phyloP scores from a whole-genome alignment of 306 rosid species.

The Biancaea sappan region DNA sequence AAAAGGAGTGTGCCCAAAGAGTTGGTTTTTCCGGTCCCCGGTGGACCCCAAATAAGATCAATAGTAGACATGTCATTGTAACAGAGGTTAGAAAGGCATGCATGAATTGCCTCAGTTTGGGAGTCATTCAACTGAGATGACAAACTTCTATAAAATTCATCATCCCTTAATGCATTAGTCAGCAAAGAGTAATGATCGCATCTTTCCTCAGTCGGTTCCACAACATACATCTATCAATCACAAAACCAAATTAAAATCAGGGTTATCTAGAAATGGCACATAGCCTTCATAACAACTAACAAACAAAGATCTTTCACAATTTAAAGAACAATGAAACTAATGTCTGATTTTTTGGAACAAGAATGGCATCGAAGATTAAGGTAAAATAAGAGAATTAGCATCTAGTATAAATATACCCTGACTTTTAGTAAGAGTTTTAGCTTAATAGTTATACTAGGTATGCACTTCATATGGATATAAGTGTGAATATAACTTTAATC shows the following conservation, averaged over 20 bases:
- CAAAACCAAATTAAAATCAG: background rate
- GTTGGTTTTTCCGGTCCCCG: constrained; percentile 81
- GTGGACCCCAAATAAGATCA: constrained; percentile 82
- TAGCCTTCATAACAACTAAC: background rate
- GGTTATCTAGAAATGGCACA: background rate
- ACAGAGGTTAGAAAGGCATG: constrained; percentile 42
- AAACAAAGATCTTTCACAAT: background rate
- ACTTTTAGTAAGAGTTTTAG: background rate
- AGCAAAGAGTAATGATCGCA: background rate
- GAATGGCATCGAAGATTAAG: too few species aligned
- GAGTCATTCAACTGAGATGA: constrained; percentile 46
- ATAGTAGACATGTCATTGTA: constrained; percentile 31
- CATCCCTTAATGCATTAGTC: background rate
- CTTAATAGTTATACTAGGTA: background rate
- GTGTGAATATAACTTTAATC: background rate
- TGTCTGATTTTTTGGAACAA: too few species aligned
- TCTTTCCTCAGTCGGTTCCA: constrained; percentile 37
- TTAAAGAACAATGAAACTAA: background rate
- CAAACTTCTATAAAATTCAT: background rate
- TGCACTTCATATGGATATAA: background rate
- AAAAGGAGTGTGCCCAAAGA: constrained; percentile 47
- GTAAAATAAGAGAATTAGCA: background rate
- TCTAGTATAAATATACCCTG: background rate
- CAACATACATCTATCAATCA: constrained; percentile 9
- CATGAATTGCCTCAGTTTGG: constrained; percentile 49